phyloP scores from a whole-genome alignment of 345 rosid species.

The Lenwebbia sp. region DNA sequence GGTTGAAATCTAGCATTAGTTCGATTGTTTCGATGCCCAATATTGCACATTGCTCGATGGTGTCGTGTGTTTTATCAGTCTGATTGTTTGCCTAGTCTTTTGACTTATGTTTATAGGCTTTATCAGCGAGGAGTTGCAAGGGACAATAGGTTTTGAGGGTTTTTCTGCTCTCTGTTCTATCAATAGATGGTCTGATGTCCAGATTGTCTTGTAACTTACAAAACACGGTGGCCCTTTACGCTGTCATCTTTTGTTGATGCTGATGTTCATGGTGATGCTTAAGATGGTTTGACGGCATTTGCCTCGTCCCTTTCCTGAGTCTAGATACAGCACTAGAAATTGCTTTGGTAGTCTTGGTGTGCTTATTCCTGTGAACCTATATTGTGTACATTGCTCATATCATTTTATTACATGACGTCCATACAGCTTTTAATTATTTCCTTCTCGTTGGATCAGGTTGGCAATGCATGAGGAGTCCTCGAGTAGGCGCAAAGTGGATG shows the following conservation, averaged over 20 bases:
- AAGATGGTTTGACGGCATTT: not conserved
- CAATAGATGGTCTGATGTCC: not conserved
- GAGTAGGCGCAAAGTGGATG: slow-evolving; percentile 73
- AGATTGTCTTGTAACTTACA: not conserved
- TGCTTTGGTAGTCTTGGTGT: not conserved
- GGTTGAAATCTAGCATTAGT: not conserved
- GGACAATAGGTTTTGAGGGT: not conserved
- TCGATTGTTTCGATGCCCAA: not conserved
- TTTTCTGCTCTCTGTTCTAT: not conserved
- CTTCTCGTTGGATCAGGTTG: slow-evolving; percentile 32
- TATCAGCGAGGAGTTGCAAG: not conserved
- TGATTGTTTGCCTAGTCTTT: not conserved
- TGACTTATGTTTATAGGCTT: not conserved
- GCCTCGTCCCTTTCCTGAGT: not conserved
- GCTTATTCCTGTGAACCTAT: not conserved
- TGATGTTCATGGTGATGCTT: not conserved
- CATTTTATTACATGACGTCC: not conserved
- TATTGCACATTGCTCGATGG: not conserved
- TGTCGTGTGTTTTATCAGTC: not conserved
- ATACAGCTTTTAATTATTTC: not conserved
- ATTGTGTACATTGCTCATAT: not conserved
- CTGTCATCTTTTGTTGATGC: too few species aligned
- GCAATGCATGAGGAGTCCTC: slow-evolving; percentile 91
- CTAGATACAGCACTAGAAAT: not conserved
- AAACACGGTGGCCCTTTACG: not conserved